Evolutionary conservation across 225 moss, liverwort and hornwort species (phyloP), one percentile per base, ranked within the genome.

Genomic region (Polytrichum formosum): DNA sequence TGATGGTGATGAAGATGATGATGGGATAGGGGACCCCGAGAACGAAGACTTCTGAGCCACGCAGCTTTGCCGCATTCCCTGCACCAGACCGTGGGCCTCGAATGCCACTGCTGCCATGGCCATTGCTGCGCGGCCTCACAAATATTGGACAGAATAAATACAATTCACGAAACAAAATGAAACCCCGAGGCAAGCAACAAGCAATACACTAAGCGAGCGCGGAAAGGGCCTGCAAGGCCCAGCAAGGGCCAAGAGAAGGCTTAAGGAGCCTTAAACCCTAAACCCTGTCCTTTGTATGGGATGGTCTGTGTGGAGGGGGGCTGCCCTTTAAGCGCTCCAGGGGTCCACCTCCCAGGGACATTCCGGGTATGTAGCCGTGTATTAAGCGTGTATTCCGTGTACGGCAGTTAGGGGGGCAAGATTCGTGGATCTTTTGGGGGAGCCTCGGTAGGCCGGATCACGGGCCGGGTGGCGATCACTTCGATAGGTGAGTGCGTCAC

Each of bases 41-140:
- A 61, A 60, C 33, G 13, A 56, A 19, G 72, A 28, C 2, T 67
- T 7, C 0, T 37, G 69, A 61, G 55, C 7, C 25, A 55, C 23
- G 46, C 5, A 31, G 35, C 69, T 72, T 20, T 28, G 61, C 26
- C 25, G 70, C 65, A 28, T 67, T 8, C 28, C 53, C 63, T 13
- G 70, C 79, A 77, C 35, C 79, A 74, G 55, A 29, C 73, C 74
- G 59, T 74, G 78, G 19, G 72, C 69, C 27, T 71, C 71, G 22
- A 61, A 25, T 76, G 74, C 78, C 81, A 81, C 81, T 71, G 87
- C 83, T 73, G 83, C 78, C 78, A 78, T 69, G 25, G 83, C 81
- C 81, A 76, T 87, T 67, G 73, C 69, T 5, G 22, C 20, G 27
- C 58, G 54, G 46, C 46, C 16, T 46, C 46, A 10, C 46, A 46